Evolutionary conservation across 2,329 filamentous ascomycete genomes (phyloP).

Genomic region (Penicillium sp.): DNA sequence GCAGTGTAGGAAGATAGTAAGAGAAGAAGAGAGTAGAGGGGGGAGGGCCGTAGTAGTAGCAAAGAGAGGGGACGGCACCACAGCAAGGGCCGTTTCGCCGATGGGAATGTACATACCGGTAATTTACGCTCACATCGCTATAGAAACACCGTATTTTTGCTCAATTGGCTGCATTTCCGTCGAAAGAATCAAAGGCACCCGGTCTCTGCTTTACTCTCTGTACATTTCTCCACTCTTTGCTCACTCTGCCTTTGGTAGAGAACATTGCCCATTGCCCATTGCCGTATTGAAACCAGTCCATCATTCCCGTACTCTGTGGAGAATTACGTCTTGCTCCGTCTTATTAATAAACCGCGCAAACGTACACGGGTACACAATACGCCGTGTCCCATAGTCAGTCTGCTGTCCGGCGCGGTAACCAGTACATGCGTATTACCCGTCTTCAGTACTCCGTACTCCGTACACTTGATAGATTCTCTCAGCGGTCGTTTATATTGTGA

Average conservation of each 20-base stretch:
- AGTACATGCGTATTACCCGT: constrained; percentile 13
- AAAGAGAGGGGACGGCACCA: constrained; percentile 29
- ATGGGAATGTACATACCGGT: constrained; percentile 28
- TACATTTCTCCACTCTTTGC: not conserved
- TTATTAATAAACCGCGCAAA: constrained; percentile 22
- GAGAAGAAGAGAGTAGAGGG: constrained; percentile 33
- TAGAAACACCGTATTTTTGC: not conserved
- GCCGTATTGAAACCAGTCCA: constrained; percentile 13
- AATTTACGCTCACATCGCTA: constrained; percentile 5
- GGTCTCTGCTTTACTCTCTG: not conserved
- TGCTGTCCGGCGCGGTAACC: constrained; percentile 10
- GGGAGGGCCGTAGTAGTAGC: constrained; percentile 39
- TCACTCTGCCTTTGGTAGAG: not conserved
- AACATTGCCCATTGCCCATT: not conserved
- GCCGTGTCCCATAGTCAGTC: constrained; percentile 16
- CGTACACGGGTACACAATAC: constrained; percentile 19
- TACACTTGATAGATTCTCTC: too few species aligned
- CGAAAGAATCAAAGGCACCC: too few species aligned
- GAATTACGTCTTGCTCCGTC: constrained; percentile 15
- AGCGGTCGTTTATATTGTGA: too few species aligned
- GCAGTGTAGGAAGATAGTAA: constrained; percentile 33
- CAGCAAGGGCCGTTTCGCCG: constrained; percentile 32
- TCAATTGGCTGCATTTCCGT: too few species aligned
- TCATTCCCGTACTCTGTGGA: constrained; percentile 20
- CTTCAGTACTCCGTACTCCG: too few species aligned